A percentile compares a stretch with the other conserved stretches of the same genome.
phyloP scores from a whole-genome alignment of 257 asterid genomes.

The Henckelia pumila region DNA sequence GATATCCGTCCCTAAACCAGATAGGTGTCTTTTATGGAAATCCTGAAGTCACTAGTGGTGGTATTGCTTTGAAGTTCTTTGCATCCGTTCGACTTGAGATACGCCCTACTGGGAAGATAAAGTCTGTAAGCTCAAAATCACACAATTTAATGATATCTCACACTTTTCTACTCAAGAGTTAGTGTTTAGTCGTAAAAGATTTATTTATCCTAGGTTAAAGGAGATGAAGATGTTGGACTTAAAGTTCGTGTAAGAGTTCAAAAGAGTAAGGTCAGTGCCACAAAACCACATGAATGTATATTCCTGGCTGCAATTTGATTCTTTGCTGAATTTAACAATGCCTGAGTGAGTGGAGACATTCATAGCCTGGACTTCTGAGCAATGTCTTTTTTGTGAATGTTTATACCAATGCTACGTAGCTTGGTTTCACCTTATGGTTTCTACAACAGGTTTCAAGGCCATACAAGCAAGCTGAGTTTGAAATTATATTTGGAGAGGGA shows the following conservation, averaged over 20 bases:
- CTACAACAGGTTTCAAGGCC: constrained; percentile 89
- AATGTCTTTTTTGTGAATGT: constrained; percentile 11
- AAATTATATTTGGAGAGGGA: constrained; percentile 95
- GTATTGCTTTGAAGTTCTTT: constrained; percentile 94
- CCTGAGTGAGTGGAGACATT: constrained; percentile 11
- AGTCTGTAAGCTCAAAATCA: constrained; percentile 65
- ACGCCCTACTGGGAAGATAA: constrained; percentile 93
- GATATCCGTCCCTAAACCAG: constrained; percentile 40
- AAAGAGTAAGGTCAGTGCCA: constrained; percentile 74
- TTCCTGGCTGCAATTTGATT: not conserved
- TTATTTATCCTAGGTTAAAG: constrained; percentile 55
- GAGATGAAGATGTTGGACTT: constrained; percentile 93
- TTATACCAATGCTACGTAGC: constrained; percentile 14
- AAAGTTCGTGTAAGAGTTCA: constrained; percentile 99
- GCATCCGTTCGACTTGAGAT: constrained; percentile 99
- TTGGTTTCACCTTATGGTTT: constrained; percentile 23
- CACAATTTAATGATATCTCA: constrained; percentile 10
- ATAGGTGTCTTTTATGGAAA: constrained; percentile 98
- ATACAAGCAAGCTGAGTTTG: constrained; percentile 98
- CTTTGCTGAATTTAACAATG: too few relatives aligned
- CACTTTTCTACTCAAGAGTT: constrained; percentile 11
- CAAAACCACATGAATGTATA: not conserved
- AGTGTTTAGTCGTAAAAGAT: constrained; percentile 20
- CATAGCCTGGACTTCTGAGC: constrained; percentile 6
- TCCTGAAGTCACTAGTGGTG: constrained; percentile 99